Evolutionary conservation across 441 rosid species (phyloP), one percentile per base, ranked within the genome.

Genomic region (Sinapis alba): DNA sequence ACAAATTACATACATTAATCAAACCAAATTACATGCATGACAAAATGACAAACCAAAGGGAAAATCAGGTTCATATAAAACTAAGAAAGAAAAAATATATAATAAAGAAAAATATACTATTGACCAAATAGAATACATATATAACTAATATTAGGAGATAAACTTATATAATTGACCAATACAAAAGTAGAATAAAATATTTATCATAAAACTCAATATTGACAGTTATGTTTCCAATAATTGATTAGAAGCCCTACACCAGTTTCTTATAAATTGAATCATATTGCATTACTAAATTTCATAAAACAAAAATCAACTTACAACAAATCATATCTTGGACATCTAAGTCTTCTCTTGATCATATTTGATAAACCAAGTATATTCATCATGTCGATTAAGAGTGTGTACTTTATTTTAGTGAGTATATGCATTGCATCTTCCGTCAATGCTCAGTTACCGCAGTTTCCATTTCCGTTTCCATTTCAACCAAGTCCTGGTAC

Each of bases 261-360:
- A 65, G 16, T 20, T 43, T 43, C 27, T 10, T 47, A 74, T 74
- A 74, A 59, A 60, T 21, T 23, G 23, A 21, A 66, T 9, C 45
- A 12, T 2, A 34, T 0, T 32, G 15, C 23, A 12, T 11, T 3
- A 5, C 16, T 16, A 9, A 13, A 56, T 8, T 16, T 66, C 65
- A 74, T 57, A 51, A 43, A 65, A 19, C 43, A 34, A 51, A 41
- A 63, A n/a, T 11, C 65, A 23, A 21, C 62, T 62, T 32, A 32
- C 45, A 18, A 62, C n/a, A 32, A 21, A 51, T 6, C 38, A 50
- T n/a, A 30, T 19, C 5, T 43, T 27, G 10, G 2, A 45, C 21
- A 45, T 47, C 38, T 32, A 56, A 54, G 28, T 24, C 56, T 24
- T 64, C n/a, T 72, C 23, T 47, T 47, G 19, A 1, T 28, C 50